Evolutionary conservation across 177 flowering plant genomes (phyloP), one percentile per base, ranked within the genome.

Genomic region (Telopea speciosissima): DNA sequence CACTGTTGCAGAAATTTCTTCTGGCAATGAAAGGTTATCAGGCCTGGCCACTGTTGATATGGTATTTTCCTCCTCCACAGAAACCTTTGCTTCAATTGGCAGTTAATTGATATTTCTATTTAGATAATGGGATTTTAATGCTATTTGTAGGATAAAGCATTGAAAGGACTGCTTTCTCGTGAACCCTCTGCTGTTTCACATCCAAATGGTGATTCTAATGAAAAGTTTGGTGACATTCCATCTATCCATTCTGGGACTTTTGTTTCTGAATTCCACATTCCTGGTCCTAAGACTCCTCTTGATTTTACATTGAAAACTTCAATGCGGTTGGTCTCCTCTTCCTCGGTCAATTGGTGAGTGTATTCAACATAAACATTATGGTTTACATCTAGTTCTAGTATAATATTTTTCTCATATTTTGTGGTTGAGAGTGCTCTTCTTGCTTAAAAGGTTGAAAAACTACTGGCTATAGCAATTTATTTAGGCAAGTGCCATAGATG

Each of bases 291-390:
- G 72, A 76, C 72, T 78, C 99, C 98, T 62, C 70, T 96, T 56
- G 99, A 96, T 83, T 77, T 93, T 67, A 88, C 97, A 58, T 72
- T 96, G 66, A 96, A 93, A 82, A 84, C 98, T 65, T 71, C 65
- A 33, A 82, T 91, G 85, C 82, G 93, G 25, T 69, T 93, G 67
- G 77, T 83, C 49, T 84, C 87, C n/a, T 88, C 97, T 26, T 87
- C 90, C 59, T 83, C 97, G 14, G 80, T 93, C 65, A 84, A 77
- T 72, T 84, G 95, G 99, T 96, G 75, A 80, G 90, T 81, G 3
- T 61, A 16, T 12, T 36, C n/a, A 13, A 28, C 63, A 54, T 17
- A 21, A 60, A 13, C 8, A 42, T 58, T 19, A 17, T 0, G 40
- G 9, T 63, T 63, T 62, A 25, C 65, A 26, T 36, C 8, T 49